Evolutionary conservation across 2,329 filamentous ascomycete genomes (phyloP).

Genomic region (Sporothrix luriei): DNA sequence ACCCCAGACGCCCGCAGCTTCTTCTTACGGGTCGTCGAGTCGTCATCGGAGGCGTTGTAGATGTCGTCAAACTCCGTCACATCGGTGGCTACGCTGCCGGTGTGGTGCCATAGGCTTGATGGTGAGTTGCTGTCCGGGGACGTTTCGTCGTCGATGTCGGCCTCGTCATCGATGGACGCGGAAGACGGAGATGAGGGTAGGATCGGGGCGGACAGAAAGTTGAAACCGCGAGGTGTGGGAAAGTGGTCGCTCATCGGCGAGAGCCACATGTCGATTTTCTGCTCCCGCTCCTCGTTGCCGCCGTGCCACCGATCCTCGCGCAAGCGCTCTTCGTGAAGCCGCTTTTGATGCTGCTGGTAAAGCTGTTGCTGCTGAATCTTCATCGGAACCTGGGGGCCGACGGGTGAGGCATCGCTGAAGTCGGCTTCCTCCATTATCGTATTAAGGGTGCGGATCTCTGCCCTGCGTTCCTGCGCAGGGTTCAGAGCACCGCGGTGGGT

Average conservation of each 20-base stretch:
- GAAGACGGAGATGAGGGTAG: slow-evolving; percentile 64
- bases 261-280: slow-evolving; percentile 61
- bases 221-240: slow-evolving; percentile 68
- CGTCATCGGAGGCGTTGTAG: slow-evolving; percentile 83
- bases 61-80: slow-evolving; percentile 80
- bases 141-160: slow-evolving; percentile 40
- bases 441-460: slow-evolving; percentile 58
- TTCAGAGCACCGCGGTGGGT: slow-evolving; percentile 51
- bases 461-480: slow-evolving; percentile 60
- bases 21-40: slow-evolving; percentile 51
- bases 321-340: slow-evolving; percentile 40
- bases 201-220: slow-evolving; percentile 65
- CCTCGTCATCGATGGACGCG: slow-evolving; percentile 52
- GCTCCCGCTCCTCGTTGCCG: slow-evolving; percentile 42
- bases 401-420: slow-evolving; percentile 33
- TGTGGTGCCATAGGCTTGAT: slow-evolving; percentile 63
- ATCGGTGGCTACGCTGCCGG: slow-evolving; percentile 59
- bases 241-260: slow-evolving; percentile 67
- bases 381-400: slow-evolving; percentile 15
- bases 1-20: slow-evolving; percentile 48
- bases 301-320: slow-evolving; percentile 33
- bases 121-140: slow-evolving; percentile 44
- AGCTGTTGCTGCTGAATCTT: slow-evolving; percentile 26
- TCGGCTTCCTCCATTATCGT: slow-evolving; percentile 60
- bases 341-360: slow-evolving; percentile 20